phyloP scores from a whole-genome alignment of 345 rosid species.

The Stellera chamaejasme region DNA sequence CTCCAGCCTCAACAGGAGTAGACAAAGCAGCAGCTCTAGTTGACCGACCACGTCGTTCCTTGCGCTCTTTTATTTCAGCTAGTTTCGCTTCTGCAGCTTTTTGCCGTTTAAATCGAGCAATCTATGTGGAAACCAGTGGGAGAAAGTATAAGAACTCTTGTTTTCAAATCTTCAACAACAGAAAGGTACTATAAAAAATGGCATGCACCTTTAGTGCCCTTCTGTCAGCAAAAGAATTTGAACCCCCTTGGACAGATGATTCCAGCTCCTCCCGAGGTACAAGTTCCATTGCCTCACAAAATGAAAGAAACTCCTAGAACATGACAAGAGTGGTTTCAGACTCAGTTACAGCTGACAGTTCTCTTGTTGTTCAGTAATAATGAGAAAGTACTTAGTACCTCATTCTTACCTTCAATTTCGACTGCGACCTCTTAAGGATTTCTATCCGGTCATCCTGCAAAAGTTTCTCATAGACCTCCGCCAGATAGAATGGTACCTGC shows the following conservation, averaged over 20 bases:
- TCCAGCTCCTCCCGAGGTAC: slow-evolving; percentile 65
- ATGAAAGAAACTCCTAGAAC: slow-evolving; percentile 68
- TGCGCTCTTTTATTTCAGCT: slow-evolving; percentile 75
- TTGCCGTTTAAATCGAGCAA: slow-evolving; percentile 81
- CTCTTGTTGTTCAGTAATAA: not conserved
- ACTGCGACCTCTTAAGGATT: slow-evolving; percentile 45
- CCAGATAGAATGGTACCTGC: slow-evolving; percentile 79
- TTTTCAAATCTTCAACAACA: too few species aligned
- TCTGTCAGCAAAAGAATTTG: slow-evolving; percentile 52
- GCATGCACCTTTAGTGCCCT: slow-evolving; percentile 74
- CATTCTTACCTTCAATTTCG: slow-evolving; percentile 56
- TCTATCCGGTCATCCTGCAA: slow-evolving; percentile 53
- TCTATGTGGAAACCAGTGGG: slow-evolving; percentile 22
- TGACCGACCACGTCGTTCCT: slow-evolving; percentile 78
- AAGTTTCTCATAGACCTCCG: slow-evolving; percentile 69
- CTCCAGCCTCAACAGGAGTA: slow-evolving; percentile 74
- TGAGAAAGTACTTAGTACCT: not conserved
- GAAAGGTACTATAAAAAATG: not conserved
- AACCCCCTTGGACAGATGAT: slow-evolving; percentile 33
- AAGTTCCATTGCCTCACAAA: slow-evolving; percentile 89
- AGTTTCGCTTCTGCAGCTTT: slow-evolving; percentile 81
- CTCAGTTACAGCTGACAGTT: slow-evolving; percentile 10
- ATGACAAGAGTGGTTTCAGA: slow-evolving; percentile 1
- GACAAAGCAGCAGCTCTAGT: slow-evolving; percentile 68
- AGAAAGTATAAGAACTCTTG: too few species aligned